A percentile compares a stretch with the other conserved stretches of the same genome.
phyloP scores from a whole-genome alignment of 2,329 filamentous ascomycete species.

The Ilyonectria robusta region DNA sequence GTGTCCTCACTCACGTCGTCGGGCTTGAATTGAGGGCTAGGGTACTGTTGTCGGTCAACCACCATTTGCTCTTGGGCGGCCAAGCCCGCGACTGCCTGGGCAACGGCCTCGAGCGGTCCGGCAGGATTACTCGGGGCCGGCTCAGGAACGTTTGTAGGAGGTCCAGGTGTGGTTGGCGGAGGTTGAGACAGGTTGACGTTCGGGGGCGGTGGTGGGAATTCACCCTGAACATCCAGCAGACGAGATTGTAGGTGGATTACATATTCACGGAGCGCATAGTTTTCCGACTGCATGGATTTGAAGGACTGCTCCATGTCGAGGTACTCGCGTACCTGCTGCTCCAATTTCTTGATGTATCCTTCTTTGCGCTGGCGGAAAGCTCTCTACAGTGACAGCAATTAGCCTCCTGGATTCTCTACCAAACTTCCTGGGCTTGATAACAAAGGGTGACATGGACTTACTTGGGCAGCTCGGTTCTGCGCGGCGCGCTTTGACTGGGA shows the following conservation, averaged over 20 bases:
- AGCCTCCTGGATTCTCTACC: constrained; percentile 15
- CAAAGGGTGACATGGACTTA: constrained; percentile 60
- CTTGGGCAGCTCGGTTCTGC: constrained; percentile 97
- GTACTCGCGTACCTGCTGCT: constrained; percentile 90
- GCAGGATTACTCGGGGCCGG: constrained; percentile 47
- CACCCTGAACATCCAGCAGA: constrained; percentile 85
- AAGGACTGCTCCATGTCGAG: constrained; percentile 81
- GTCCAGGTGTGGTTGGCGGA: constrained; percentile 41
- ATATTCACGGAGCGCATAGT: constrained; percentile 92
- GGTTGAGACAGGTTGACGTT: constrained; percentile 76
- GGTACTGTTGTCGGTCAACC: constrained; percentile 54
- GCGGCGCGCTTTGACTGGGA: constrained; percentile 97
- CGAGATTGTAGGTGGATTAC: constrained; percentile 91
- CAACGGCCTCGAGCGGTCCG: constrained; percentile 63
- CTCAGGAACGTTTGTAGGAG: constrained; percentile 44
- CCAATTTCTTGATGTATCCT: constrained; percentile 97
- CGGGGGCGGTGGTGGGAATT: constrained; percentile 86
- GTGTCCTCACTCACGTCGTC: constrained; percentile 59
- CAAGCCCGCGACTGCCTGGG: constrained; percentile 63
- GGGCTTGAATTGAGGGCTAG: constrained; percentile 53
- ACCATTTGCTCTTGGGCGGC: constrained; percentile 59
- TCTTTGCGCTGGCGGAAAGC: constrained; percentile 98
- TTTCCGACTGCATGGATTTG: constrained; percentile 88
- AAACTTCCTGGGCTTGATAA: background rate
- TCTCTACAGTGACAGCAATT: constrained; percentile 70